Percentiles rank a stretch among this genome's conserved stretches.
These are phyloP conservation scores for Hemileccinum impolitum DNA, from an alignment of 768 basidiomycete genomes.

Conservation along the genomic window DNA sequence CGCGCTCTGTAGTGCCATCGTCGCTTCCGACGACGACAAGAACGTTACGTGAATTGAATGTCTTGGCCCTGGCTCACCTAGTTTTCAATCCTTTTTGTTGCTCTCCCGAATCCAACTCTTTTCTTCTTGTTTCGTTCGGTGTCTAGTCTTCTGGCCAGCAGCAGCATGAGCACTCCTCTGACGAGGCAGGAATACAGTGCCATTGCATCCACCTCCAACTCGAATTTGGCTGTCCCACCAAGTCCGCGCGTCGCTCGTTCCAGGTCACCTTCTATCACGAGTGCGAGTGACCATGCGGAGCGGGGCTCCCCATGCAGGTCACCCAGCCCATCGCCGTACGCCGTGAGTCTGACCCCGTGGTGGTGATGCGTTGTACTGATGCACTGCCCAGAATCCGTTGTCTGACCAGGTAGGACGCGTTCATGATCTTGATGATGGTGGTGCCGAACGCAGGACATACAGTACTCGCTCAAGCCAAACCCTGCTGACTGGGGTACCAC, in stretches of 20 bases:
- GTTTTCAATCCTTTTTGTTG: too few relatives aligned
- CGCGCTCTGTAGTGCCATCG: conserved; percentile 37
- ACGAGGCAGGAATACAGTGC: conserved; percentile 26
- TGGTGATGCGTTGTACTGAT: neutral
- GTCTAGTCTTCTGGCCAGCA: too few relatives aligned
- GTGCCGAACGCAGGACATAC: neutral
- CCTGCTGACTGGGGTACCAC: conserved; percentile 50
- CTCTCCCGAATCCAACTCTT: too few relatives aligned
- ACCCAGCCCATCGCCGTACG: conserved; percentile 26
- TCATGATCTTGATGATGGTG: neutral
- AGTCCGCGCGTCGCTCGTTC: too few relatives aligned
- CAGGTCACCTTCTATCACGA: conserved; percentile 15
- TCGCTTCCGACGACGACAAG: too few relatives aligned
- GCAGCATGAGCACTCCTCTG: conserved; percentile 29
- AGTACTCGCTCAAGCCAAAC: conserved; percentile 40
- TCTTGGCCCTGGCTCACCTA: too few relatives aligned
- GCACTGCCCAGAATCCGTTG: conserved; percentile 23
- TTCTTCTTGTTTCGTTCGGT: too few relatives aligned
- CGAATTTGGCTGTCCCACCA: conserved; percentile 19
- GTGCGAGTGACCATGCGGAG: conserved; percentile 15
- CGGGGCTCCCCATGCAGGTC: conserved; percentile 21
- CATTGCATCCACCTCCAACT: conserved; percentile 24
- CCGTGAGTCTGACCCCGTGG: conserved; percentile 22
- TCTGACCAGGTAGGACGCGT: conserved; percentile 21
- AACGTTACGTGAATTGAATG: neutral